Evolutionary conservation across 208 protist genomes (phyloP).

Genomic region (Strigomonas galati): DNA sequence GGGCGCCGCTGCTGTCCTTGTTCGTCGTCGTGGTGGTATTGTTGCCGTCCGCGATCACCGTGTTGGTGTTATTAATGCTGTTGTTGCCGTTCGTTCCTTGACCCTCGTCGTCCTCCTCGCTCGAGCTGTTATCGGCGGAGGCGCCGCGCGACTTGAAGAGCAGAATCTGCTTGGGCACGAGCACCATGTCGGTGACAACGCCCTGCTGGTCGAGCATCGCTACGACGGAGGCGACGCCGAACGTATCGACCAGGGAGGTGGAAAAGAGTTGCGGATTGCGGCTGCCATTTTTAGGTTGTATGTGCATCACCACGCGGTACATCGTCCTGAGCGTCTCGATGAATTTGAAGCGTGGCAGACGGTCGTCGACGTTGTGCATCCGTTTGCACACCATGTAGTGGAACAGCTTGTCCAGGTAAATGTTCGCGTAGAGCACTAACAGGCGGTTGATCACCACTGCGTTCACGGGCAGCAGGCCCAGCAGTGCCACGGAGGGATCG

Average conservation of each 20-base stretch:
- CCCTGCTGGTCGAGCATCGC: slow-evolving; percentile 79
- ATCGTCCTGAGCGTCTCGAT: slow-evolving; percentile 52
- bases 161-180: slow-evolving; percentile 66
- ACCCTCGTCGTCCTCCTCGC: slow-evolving; percentile 48
- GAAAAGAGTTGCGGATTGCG: slow-evolving; percentile 69
- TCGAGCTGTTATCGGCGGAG: slow-evolving; percentile 29
- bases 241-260: slow-evolving; percentile 74
- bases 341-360: slow-evolving; percentile 76
- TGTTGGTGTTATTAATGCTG: slow-evolving; percentile 5
- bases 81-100: slow-evolving; percentile 9
- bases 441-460: slow-evolving; percentile 76
- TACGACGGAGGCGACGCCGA: slow-evolving; percentile 82
- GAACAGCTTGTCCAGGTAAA: slow-evolving; percentile 80
- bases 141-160: slow-evolving; percentile 35
- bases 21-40: slow-evolving; percentile 14
- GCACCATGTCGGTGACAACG: slow-evolving; percentile 90
- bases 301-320: slow-evolving; percentile 41
- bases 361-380: slow-evolving; percentile 61
- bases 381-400: slow-evolving; percentile 70
- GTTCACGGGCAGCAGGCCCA: slow-evolving; percentile 82
- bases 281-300: slow-evolving; percentile 37
- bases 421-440: slow-evolving; percentile 81
- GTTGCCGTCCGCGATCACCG: background rate
- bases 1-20: slow-evolving; percentile 36
- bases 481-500: slow-evolving; percentile 61